These are phyloP conservation scores for Lepidium didymum DNA, from an alignment of 345 rosid species.

Conservation along the genomic window DNA sequence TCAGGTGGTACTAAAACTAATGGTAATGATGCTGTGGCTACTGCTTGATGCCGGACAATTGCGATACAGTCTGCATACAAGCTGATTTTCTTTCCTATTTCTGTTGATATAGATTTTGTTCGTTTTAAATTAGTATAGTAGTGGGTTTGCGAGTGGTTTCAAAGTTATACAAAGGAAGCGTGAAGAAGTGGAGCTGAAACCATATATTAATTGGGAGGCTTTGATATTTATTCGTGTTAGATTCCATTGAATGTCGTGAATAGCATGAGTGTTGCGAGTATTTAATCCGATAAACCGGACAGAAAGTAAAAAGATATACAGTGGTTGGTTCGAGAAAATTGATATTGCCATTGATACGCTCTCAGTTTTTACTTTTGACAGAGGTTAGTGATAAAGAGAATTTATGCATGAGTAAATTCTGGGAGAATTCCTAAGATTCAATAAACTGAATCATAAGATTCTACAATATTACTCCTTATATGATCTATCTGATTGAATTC, in stretches of 20 bases:
- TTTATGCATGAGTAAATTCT: no score
- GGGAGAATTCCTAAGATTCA: no score
- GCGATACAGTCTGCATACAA: background rate
- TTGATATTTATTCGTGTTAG: background rate
- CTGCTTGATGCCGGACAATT: background rate
- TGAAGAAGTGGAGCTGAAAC: slow-evolving; percentile 9
- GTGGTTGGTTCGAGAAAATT: background rate
- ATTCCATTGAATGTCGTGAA: slow-evolving; percentile 18
- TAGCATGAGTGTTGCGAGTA: background rate
- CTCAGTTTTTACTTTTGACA: background rate
- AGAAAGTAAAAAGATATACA: background rate
- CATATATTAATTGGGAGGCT: background rate
- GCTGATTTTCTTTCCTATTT: background rate
- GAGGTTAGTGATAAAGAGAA: no score
- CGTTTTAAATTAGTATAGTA: background rate
- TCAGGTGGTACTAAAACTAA: slow-evolving; percentile 12
- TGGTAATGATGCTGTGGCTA: slow-evolving; percentile 14
- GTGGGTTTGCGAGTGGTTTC: slow-evolving; percentile 5
- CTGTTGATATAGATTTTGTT: slow-evolving; percentile 2
- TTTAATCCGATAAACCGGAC: background rate
- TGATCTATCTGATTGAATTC: background rate
- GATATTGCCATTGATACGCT: background rate
- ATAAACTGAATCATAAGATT: background rate
- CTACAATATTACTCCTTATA: background rate
- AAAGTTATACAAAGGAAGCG: slow-evolving; percentile 14